Conservation (phyloP, 2,329 filamentous ascomycete species). For the Aspergillus aculeatinus region DNA sequence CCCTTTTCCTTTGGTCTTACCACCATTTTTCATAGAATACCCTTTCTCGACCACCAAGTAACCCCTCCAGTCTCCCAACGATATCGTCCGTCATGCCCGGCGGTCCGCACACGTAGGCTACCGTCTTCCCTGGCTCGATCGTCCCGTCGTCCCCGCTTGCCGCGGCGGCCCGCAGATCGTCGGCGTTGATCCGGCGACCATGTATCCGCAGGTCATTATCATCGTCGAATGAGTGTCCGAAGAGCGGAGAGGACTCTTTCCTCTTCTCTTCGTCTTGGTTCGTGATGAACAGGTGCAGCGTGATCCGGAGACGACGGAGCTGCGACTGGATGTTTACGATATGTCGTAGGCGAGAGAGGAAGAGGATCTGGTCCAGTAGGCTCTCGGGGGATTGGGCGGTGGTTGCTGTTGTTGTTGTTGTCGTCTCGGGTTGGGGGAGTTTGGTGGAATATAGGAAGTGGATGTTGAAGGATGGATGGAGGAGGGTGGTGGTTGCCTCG, state of each 20-base stretch:
- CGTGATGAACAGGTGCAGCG: slow-evolving; percentile 38
- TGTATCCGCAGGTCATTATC: slow-evolving; percentile 28
- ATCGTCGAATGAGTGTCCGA: slow-evolving; percentile 8
- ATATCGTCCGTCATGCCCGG: slow-evolving; percentile 68
- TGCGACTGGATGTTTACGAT: slow-evolving; percentile 33
- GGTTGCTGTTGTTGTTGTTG: slow-evolving; percentile 9
- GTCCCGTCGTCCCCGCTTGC: slow-evolving; percentile 31
- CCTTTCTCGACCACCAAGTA: slow-evolving; percentile 47
- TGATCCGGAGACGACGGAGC: slow-evolving; percentile 28
- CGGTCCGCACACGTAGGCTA: slow-evolving; percentile 68
- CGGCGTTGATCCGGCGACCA: slow-evolving; percentile 33
- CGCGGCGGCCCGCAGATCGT: slow-evolving; percentile 38
- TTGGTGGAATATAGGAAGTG: slow-evolving; percentile 65
- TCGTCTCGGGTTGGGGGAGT: slow-evolving; percentile 22
- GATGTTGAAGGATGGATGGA: slow-evolving; percentile 45
- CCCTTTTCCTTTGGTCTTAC: slow-evolving; percentile 35
- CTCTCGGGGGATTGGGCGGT: background rate
- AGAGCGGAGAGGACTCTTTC: slow-evolving; percentile 1
- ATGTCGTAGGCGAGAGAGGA: slow-evolving; percentile 47
- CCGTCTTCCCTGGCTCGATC: slow-evolving; percentile 35
- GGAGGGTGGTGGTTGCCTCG: slow-evolving; percentile 35
- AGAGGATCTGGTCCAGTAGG: slow-evolving; percentile 42
- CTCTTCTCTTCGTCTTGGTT: slow-evolving; percentile 15
- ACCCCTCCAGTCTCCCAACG: slow-evolving; percentile 43
- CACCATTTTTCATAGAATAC: slow-evolving; percentile 66